These are phyloP conservation scores for Ophiostoma angusticollis DNA, from an alignment of 2,329 filamentous ascomycete genomes.

Conservation along the genomic window DNA sequence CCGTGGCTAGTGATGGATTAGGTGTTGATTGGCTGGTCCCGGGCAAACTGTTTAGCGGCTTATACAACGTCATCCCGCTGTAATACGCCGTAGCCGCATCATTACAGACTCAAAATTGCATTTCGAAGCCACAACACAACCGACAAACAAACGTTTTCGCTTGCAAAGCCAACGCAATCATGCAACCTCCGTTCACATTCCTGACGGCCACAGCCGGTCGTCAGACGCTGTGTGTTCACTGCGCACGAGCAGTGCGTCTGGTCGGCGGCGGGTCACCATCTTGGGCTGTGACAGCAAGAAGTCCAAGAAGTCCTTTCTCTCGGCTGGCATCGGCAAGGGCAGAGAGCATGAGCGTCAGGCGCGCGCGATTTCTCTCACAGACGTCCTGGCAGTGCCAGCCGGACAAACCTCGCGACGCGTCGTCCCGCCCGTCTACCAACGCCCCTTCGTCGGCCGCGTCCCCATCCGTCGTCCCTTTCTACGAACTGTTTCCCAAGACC, in stretches of 20 bases:
- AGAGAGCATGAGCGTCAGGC: neutral
- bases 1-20: too few species aligned
- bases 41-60: too few species aligned
- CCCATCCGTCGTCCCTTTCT: slow-evolving; percentile 34
- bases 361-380: neutral
- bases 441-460: neutral
- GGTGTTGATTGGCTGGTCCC: too few species aligned
- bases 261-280: too few species aligned
- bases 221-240: neutral
- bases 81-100: neutral
- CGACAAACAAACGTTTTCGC: too few species aligned
- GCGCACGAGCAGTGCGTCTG: slow-evolving; percentile 2
- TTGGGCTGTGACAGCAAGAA: too few species aligned
- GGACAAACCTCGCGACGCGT: too few species aligned
- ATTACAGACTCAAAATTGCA: too few species aligned
- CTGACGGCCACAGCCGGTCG: neutral
- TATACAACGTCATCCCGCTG: neutral
- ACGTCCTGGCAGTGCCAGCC: neutral
- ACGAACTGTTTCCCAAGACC: slow-evolving; percentile 76
- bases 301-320: too few species aligned
- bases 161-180: too few species aligned
- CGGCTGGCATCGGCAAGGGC: neutral
- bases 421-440: neutral
- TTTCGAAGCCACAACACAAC: neutral
- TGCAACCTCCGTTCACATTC: neutral